Conservation (phyloP, 2,329 filamentous ascomycete species). For the Xylariaceae sp. region DNA sequence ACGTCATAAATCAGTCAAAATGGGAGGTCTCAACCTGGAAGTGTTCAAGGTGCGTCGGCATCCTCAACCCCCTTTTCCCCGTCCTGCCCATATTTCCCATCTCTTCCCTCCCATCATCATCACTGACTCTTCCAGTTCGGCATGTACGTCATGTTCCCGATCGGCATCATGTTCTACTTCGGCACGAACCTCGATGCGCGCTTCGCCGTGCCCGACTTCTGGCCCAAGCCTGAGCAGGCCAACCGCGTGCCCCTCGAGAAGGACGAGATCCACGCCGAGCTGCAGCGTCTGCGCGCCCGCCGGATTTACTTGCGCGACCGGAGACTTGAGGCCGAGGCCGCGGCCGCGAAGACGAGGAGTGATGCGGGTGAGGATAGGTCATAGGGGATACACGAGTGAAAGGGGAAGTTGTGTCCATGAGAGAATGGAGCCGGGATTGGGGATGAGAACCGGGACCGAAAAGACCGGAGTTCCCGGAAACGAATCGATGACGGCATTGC, state of each 20-base stretch:
- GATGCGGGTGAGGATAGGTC: slow-evolving; percentile 2
- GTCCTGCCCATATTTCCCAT: neutral
- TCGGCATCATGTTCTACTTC: slow-evolving; percentile 99
- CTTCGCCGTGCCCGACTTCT: slow-evolving; percentile 86
- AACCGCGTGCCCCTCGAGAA: slow-evolving; percentile 70
- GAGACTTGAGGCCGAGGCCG: slow-evolving; percentile 37
- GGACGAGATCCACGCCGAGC: slow-evolving; percentile 78
- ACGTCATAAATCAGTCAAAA: slow-evolving; percentile 30
- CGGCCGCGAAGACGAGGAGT: neutral
- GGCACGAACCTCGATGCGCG: slow-evolving; percentile 93
- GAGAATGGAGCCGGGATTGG: neutral
- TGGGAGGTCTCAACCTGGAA: slow-evolving; percentile 87
- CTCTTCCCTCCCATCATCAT: neutral
- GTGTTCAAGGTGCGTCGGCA: slow-evolving; percentile 71
- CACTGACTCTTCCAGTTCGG: slow-evolving; percentile 64
- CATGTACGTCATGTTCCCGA: slow-evolving; percentile 98
- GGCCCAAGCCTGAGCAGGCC: slow-evolving; percentile 76
- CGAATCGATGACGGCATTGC: neutral
- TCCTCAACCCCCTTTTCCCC: neutral
- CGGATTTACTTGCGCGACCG: slow-evolving; percentile 74
- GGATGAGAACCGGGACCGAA: too few species aligned
- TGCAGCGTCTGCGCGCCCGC: slow-evolving; percentile 61
- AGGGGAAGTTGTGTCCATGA: neutral
- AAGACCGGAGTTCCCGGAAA: neutral
- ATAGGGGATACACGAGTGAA: neutral